These are phyloP conservation scores for Debaryomyces coudertii DNA, from an alignment of 1,139 yeast species.

Conservation along the genomic window DNA sequence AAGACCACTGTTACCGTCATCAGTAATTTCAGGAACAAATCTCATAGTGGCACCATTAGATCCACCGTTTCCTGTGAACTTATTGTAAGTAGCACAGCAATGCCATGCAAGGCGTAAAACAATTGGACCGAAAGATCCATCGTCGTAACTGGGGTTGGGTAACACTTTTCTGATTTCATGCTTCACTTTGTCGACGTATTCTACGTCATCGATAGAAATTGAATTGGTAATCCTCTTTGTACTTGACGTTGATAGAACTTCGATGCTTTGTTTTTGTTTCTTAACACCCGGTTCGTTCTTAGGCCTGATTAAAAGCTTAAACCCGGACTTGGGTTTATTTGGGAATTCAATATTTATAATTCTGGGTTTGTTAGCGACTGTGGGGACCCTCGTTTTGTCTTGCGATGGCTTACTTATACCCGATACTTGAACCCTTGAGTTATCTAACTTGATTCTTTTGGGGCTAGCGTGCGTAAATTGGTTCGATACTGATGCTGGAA, in stretches of 20 bases:
- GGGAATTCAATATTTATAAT: conserved; percentile 16
- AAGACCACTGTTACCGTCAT: conserved; percentile 61
- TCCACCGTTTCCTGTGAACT: conserved; percentile 59
- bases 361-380: conserved; percentile 3
- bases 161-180: conserved; percentile 20
- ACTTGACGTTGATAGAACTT: conserved; percentile 10
- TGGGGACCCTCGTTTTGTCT: not conserved
- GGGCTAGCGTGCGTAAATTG: not conserved
- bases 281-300: conserved; percentile 12
- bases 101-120: conserved; percentile 73
- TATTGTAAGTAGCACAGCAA: conserved; percentile 67
- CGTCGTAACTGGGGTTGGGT: conserved; percentile 45
- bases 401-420: not conserved
- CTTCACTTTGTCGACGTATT: conserved; percentile 18
- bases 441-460: conserved; percentile 4
- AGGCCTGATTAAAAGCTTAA: conserved; percentile 14
- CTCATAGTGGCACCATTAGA: conserved; percentile 74
- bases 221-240: conserved; percentile 13
- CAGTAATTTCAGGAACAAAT: conserved; percentile 49
- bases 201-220: conserved; percentile 13
- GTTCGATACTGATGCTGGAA: not conserved
- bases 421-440: not conserved
- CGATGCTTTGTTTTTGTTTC: conserved; percentile 7
- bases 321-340: conserved; percentile 13
- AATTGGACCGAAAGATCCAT: conserved; percentile 69